A percentile compares a stretch with the other conserved stretches of the same genome.
Evolutionary conservation across 176 grass and related monocot genomes (phyloP).

Genomic region (Triticum timopheevii): DNA sequence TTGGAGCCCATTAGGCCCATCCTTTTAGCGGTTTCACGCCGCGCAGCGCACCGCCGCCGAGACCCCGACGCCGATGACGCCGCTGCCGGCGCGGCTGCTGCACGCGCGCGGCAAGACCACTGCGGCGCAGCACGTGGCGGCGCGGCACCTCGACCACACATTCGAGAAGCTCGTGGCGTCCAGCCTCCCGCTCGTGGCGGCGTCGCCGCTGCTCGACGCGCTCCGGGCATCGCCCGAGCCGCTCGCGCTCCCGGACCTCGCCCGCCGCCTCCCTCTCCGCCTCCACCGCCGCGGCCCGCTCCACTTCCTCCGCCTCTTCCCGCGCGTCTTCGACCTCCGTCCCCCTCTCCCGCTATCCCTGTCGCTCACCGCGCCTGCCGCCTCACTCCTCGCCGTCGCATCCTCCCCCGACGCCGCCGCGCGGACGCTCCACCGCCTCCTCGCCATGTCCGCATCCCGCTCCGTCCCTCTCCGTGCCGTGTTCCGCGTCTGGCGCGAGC

Average conservation of each 20-base stretch:
- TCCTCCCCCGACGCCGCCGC: slow-evolving; percentile 32
- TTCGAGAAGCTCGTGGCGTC: slow-evolving; percentile 71
- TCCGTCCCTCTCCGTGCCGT: slow-evolving; percentile 64
- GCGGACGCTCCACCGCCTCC: slow-evolving; percentile 44
- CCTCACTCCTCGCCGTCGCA: slow-evolving; percentile 38
- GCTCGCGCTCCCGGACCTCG: slow-evolving; percentile 45
- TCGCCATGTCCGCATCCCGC: slow-evolving; percentile 58
- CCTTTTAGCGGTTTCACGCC: background rate
- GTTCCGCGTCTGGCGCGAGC: slow-evolving; percentile 82
- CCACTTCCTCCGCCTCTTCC: slow-evolving; percentile 75
- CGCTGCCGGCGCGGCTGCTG: slow-evolving; percentile 39
- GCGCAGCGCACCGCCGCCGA: background rate
- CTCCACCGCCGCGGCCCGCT: slow-evolving; percentile 59
- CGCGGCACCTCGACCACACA: slow-evolving; percentile 58
- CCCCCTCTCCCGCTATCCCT: slow-evolving; percentile 45
- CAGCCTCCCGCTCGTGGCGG: slow-evolving; percentile 62
- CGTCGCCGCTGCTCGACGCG: slow-evolving; percentile 62
- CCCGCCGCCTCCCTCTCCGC: slow-evolving; percentile 52
- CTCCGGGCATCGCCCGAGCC: slow-evolving; percentile 50
- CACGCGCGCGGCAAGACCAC: slow-evolving; percentile 55
- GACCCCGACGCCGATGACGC: background rate
- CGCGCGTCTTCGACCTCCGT: slow-evolving; percentile 60
- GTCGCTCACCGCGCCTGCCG: slow-evolving; percentile 47
- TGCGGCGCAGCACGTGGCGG: slow-evolving; percentile 63
- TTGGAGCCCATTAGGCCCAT: background rate